Evolutionary conservation across 495 filamentous ascomycete species (phyloP).

Genomic region (Trichoderma virens): DNA sequence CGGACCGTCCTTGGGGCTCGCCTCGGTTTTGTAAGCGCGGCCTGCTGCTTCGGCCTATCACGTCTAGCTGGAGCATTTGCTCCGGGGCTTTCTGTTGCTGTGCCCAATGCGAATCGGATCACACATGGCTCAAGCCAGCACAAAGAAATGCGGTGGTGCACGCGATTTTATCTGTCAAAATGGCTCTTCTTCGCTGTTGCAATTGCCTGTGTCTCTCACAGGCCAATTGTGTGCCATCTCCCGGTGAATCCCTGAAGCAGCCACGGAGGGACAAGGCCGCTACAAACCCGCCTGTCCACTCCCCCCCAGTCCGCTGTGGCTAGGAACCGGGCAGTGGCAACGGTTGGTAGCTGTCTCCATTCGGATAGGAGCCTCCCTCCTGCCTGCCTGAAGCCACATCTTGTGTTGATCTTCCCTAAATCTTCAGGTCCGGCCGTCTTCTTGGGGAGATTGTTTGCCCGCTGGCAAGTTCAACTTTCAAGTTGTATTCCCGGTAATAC

Average conservation of each 20-base stretch:
- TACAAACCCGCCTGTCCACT: background rate
- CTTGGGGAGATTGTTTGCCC: background rate
- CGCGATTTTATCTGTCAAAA: constrained; percentile 26
- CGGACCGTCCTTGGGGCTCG: constrained; percentile 3
- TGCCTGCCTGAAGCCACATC: constrained; percentile 4
- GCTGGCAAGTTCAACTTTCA: background rate
- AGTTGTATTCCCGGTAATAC: background rate
- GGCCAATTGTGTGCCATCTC: constrained; percentile 1
- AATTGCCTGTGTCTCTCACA: constrained; percentile 14
- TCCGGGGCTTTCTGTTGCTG: constrained; percentile 26
- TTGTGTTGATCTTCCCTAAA: background rate
- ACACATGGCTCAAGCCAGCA: constrained; percentile 22
- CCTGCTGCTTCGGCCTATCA: constrained; percentile 27
- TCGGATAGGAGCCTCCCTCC: background rate
- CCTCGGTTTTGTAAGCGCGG: constrained; percentile 25
- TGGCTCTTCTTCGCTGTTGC: constrained; percentile 25
- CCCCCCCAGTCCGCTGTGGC: background rate
- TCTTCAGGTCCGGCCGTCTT: background rate
- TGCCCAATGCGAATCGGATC: constrained; percentile 22
- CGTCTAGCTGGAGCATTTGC: constrained; percentile 24
- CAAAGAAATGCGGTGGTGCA: constrained; percentile 18
- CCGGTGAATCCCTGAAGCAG: background rate
- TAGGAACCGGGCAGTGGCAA: constrained; percentile 5
- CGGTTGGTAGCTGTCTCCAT: constrained; percentile 1
- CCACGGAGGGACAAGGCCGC: background rate